These are phyloP conservation scores for Diutina sp. DNA, from an alignment of 1,139 yeast species.

Conservation along the genomic window DNA sequence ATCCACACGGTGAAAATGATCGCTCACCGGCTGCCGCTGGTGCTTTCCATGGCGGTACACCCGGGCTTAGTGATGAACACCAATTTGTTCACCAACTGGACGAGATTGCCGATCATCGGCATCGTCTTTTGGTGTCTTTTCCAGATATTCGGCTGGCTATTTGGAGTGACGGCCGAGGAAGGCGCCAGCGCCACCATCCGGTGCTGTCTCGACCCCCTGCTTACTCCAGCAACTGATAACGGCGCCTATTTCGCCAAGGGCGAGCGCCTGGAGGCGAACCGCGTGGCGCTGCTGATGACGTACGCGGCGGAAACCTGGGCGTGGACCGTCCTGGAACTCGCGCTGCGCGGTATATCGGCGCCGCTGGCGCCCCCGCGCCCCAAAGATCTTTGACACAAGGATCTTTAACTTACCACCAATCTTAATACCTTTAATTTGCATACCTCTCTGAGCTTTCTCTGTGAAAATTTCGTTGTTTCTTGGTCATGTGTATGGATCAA, in stretches of 20 bases:
- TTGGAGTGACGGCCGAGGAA: constrained; percentile 62
- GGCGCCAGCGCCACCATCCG: constrained; percentile 58
- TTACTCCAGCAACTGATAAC: constrained; percentile 41
- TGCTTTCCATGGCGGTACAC: constrained; percentile 57
- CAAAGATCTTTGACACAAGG: constrained; percentile 3
- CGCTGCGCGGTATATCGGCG: constrained; percentile 26
- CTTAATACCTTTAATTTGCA: constrained; percentile 7
- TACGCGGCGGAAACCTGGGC: constrained; percentile 67
- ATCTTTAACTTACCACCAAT: constrained; percentile 6
- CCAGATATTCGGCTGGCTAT: constrained; percentile 50
- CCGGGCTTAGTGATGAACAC: constrained; percentile 85
- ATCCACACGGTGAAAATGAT: constrained; percentile 63
- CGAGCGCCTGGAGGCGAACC: constrained; percentile 37
- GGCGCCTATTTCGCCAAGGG: constrained; percentile 64
- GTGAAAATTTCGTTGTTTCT: neutral
- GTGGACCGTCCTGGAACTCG: constrained; percentile 63
- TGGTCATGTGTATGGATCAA: constrained; percentile 4
- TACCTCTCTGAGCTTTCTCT: neutral
- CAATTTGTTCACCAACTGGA: constrained; percentile 61
- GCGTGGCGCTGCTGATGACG: constrained; percentile 44
- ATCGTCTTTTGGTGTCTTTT: constrained; percentile 56
- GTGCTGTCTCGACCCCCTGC: constrained; percentile 45
- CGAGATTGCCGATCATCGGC: constrained; percentile 67
- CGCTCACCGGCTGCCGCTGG: constrained; percentile 52
- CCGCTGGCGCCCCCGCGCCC: neutral